Conservation (phyloP, 2,329 filamentous ascomycete species). For the Albifimbria verrucaria region DNA sequence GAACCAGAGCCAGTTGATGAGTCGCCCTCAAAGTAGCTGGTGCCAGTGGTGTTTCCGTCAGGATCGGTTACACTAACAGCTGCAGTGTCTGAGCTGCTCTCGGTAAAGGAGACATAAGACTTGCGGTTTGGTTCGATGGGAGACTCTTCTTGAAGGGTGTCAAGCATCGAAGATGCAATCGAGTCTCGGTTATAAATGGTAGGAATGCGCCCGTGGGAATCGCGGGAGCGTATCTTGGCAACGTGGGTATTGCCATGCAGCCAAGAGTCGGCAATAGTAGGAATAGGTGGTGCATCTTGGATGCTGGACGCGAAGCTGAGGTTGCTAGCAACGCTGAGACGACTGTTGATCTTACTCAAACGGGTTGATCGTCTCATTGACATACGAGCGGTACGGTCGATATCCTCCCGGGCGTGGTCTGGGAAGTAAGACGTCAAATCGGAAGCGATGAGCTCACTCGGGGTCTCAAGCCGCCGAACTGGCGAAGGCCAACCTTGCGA, state of each 20-base stretch:
- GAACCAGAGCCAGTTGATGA: constrained; percentile 70
- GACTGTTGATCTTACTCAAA: constrained; percentile 87
- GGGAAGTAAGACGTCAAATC: constrained; percentile 97
- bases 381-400: constrained; percentile 90
- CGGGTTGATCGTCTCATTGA: constrained; percentile 88
- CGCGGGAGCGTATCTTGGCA: constrained; percentile 36
- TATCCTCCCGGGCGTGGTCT: constrained; percentile 88
- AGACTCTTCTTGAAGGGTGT: constrained; percentile 88
- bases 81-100: constrained; percentile 68
- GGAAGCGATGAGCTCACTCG: constrained; percentile 95
- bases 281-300: constrained; percentile 89
- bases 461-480: constrained; percentile 91
- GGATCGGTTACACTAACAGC: constrained; percentile 74
- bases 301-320: constrained; percentile 89
- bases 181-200: constrained; percentile 70
- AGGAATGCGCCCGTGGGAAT: constrained; percentile 45
- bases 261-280: constrained; percentile 94
- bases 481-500: constrained; percentile 60
- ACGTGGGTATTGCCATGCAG: constrained; percentile 49
- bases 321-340: constrained; percentile 90
- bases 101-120: constrained; percentile 88
- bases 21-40: constrained; percentile 84
- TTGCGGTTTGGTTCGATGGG: constrained; percentile 84
- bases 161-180: constrained; percentile 81
- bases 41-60: constrained; percentile 65